Base-by-base conservation (phyloP, 208 protist genomes). In the Crithidia acanthocephali region DNA sequence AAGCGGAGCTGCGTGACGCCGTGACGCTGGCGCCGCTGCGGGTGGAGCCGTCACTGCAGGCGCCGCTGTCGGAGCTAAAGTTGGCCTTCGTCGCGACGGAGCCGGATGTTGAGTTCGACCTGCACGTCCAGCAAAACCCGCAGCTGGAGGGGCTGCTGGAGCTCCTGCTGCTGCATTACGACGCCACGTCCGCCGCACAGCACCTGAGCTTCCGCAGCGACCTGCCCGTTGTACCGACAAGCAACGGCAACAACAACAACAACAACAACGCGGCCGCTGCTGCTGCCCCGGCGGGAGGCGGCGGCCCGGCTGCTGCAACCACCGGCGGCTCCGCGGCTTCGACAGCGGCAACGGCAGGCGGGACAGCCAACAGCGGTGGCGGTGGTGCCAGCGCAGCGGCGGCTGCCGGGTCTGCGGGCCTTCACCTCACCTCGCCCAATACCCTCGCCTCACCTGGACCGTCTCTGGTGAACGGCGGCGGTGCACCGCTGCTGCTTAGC, bases 111-210 rank as follows among this genome's bases (percentile, higher is more conserved):
- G 79, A 83, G 65, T 70, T 92, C 47, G 76, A 74, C 22, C 28
- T 92, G 48, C 59, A 56, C 27, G 65, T 91, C 13, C 75, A 83
- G 47, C 68, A 79, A 35, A 94, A 88, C 58, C 79, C 83, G 20
- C 77, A 91, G 75, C 74, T 93, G 23, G 80, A 89, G 28, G 85
- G 86, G 16, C 45, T 92, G n/a, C 73, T 95, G 50, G 78, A 92
- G 67, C 74, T 95, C 18, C 88, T 90, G 56, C 58, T 88, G 25
- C 76, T 94, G 25, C 83, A 90, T 61, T 92, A 95, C 76, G 91
- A 94, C 50, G 86, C 86, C 20, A 88, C 91, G 16, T 76, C 84
- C 10, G 53, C 71, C 2, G 67, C 83, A 18, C 57, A 78, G 56
- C 65, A 68, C 30, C 69, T 95, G 9, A 79, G 70, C 47, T 95